Conservation (phyloP, 2,329 filamentous ascomycete species). For the Chaetomium globosum region DNA sequence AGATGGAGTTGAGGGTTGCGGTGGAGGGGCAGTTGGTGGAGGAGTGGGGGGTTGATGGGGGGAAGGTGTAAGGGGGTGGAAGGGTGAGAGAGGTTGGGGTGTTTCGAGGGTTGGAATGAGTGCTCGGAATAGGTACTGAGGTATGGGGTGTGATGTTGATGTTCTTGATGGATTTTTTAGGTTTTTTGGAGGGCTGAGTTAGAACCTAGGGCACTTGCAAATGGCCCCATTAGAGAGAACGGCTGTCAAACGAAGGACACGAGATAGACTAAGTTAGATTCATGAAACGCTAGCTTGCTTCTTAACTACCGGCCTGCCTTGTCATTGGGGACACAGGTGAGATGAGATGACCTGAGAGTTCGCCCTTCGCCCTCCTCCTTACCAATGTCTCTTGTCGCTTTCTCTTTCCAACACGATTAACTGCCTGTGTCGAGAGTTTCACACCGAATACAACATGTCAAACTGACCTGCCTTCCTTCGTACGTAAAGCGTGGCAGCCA, state of each 20-base stretch:
- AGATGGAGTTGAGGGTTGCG: slow-evolving; percentile 48
- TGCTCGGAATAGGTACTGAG: neutral
- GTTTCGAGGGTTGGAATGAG: neutral
- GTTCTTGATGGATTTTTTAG: neutral
- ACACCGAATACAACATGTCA: neutral
- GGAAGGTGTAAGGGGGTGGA: neutral
- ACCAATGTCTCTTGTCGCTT: neutral
- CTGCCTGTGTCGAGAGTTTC: neutral
- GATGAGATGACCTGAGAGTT: neutral
- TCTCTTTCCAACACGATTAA: neutral
- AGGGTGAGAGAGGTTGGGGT: neutral
- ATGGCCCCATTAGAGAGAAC: neutral
- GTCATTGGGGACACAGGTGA: neutral
- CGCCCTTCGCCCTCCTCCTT: neutral
- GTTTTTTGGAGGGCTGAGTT: neutral
- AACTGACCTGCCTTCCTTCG: neutral
- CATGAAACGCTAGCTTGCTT: neutral
- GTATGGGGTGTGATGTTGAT: neutral
- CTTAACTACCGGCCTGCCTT: neutral
- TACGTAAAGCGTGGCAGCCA: slow-evolving; percentile 2
- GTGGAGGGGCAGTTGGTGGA: slow-evolving; percentile 43
- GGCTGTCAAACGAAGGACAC: neutral
- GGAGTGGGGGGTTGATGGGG: slow-evolving; percentile 30
- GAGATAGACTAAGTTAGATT: neutral
- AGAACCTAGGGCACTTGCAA: neutral